Evolutionary conservation across 306 rosid species (phyloP), one percentile per base, ranked within the genome.

Genomic region (Ziziphus jujuba): DNA sequence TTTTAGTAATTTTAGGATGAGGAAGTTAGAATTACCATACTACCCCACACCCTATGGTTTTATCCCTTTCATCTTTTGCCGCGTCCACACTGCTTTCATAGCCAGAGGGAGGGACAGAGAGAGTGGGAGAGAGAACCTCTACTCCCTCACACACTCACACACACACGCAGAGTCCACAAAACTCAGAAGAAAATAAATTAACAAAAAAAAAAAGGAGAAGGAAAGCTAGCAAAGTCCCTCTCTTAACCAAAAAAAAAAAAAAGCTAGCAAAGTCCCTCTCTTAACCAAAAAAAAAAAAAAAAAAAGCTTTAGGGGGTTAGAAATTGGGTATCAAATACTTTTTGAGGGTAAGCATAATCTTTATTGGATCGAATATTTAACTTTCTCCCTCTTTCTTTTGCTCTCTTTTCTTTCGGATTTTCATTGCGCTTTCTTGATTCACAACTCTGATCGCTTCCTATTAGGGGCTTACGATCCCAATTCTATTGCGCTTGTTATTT

Each of bases 321-420:
- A 66, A 81, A 75, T 66, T 52, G 55, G 62, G 78, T 55, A 78
- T 58, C 85, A 38, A 59, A 72, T 70, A 50, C 78, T 71, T 78
- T n/a, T 72, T 60, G 72, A 15, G 14, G 79, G 92, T 72, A 73
- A 75, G 75, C 64, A 50, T 71, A 61, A 33, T 67, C 58, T 66
- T 67, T 76, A 49, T 59, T 25, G 67, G 65, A 70, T 72, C 62
- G 73, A 61, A 74, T 67, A 66, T 63, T 68, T 74, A 31, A 40
- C 80, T 71, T 60, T 65, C 74, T 65, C 54, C 4, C 72, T 55
- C 72, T n/a, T n/a, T n/a, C n/a, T n/a, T n/a, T n/a, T n/a, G n/a
- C 6, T 43, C 75, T 62, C 13, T 61, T 71, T 59, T 10, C 12
- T 20, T 8, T 44, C 13, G 6, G 57, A 20, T 15, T 69, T 52